Conservation (phyloP, 352 stramenopile species). For the Globisporangium orthogonon region DNA sequence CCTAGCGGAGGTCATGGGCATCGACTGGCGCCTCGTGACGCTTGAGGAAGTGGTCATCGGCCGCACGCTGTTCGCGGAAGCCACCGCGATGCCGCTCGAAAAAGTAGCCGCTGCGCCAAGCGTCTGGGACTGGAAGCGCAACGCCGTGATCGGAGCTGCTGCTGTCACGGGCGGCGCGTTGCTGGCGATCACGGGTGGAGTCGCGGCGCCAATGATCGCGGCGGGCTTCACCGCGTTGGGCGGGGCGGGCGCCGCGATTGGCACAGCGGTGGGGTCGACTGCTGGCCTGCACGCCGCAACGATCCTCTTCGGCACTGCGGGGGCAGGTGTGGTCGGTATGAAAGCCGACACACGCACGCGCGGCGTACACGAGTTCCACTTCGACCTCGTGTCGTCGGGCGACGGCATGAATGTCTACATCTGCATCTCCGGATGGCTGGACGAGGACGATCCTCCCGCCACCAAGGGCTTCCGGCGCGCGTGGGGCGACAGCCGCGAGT, state of each 20-base stretch:
- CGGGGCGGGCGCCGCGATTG: conserved; percentile 54
- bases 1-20: conserved; percentile 37
- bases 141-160: conserved; percentile 59
- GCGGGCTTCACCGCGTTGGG: conserved; percentile 51
- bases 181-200: conserved; percentile 62
- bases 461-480: conserved; percentile 53
- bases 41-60: conserved; percentile 64
- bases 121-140: conserved; percentile 77
- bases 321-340: conserved; percentile 68
- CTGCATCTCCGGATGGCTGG: conserved; percentile 78
- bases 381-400: conserved; percentile 72
- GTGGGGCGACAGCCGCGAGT: conserved; percentile 78
- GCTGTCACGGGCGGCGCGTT: conserved; percentile 66
- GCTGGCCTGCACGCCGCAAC: conserved; percentile 62
- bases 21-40: conserved; percentile 59
- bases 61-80: conserved; percentile 63
- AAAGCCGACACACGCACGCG: conserved; percentile 72
- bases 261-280: conserved; percentile 42
- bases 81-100: conserved; percentile 62
- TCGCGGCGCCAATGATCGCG: conserved; percentile 58
- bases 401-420: conserved; percentile 88
- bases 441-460: conserved; percentile 55
- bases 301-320: conserved; percentile 75
- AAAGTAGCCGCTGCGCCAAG: conserved; percentile 49
- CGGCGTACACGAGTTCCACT: conserved; percentile 75